phyloP scores from a whole-genome alignment of 1,284 basidiomycete species.

The Apiotrichum porosum region DNA sequence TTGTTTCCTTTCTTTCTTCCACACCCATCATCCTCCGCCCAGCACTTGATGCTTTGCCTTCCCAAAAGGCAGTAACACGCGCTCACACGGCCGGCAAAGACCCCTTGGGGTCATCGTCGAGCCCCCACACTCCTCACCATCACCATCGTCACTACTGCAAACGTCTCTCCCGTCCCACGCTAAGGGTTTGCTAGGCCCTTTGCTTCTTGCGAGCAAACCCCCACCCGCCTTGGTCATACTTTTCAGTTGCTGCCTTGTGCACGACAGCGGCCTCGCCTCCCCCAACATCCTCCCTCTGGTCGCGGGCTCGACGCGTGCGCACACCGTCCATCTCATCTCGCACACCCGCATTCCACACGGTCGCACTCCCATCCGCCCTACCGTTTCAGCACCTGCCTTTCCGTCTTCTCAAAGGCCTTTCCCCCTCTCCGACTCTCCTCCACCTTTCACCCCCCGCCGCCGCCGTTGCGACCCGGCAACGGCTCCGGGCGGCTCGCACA shows the following conservation, averaged over 20 bases:
- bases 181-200: too few species aligned
- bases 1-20: background rate
- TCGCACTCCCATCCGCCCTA: too few species aligned
- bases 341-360: too few species aligned
- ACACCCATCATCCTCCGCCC: background rate
- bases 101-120: slow-evolving; percentile 21
- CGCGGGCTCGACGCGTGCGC: too few species aligned
- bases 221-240: too few species aligned
- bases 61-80: slow-evolving; percentile 13
- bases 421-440: background rate
- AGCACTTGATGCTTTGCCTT: slow-evolving; percentile 13
- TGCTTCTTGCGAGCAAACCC: too few species aligned
- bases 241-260: too few species aligned
- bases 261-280: too few species aligned
- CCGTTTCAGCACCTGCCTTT: background rate
- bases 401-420: background rate
- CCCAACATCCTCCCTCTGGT: too few species aligned
- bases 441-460: background rate
- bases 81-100: slow-evolving; percentile 17
- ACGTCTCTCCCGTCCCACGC: background rate
- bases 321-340: too few species aligned
- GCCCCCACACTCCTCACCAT: slow-evolving; percentile 1
- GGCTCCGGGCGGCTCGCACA: too few species aligned
- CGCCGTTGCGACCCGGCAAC: too few species aligned
- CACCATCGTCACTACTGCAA: background rate